Conservation (phyloP, 805 yeast genomes). For the Sporopachydermia lactativora region DNA sequence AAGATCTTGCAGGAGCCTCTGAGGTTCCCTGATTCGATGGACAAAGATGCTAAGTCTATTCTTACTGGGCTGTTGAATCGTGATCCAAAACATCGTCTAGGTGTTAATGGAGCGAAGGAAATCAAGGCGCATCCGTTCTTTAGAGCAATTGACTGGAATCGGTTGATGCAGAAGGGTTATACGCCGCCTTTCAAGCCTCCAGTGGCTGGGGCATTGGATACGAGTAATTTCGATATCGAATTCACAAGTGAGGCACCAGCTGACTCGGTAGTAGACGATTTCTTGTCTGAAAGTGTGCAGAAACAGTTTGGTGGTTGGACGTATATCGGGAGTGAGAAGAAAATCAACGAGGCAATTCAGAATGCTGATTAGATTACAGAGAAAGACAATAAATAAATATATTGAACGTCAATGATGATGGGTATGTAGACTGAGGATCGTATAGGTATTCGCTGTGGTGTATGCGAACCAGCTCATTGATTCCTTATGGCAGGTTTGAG, state of each 20-base stretch:
- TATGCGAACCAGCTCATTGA: no score
- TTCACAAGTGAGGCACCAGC: constrained; percentile 89
- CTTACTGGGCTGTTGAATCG: constrained; percentile 63
- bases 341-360: constrained; percentile 4
- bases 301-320: constrained; percentile 99
- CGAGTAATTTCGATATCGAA: constrained; percentile 82
- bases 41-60: constrained; percentile 72
- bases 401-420: no score
- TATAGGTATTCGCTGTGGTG: no score
- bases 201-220: constrained; percentile 73
- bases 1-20: constrained; percentile 85
- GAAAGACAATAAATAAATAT: no score
- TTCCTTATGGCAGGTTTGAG: no score
- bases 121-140: constrained; percentile 79
- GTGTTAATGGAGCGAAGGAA: constrained; percentile 67
- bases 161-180: constrained; percentile 71
- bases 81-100: constrained; percentile 72
- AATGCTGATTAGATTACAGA: background rate
- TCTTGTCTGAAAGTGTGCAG: constrained; percentile 87
- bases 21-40: constrained; percentile 79
- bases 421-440: no score
- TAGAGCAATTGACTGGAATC: constrained; percentile 80
- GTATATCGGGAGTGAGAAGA: constrained; percentile 51
- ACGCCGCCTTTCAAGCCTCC: constrained; percentile 93
- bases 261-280: constrained; percentile 91